Evolutionary conservation across 2,329 filamentous ascomycete species (phyloP).

Genomic region (Hymenotorrendiella dingleyae): DNA sequence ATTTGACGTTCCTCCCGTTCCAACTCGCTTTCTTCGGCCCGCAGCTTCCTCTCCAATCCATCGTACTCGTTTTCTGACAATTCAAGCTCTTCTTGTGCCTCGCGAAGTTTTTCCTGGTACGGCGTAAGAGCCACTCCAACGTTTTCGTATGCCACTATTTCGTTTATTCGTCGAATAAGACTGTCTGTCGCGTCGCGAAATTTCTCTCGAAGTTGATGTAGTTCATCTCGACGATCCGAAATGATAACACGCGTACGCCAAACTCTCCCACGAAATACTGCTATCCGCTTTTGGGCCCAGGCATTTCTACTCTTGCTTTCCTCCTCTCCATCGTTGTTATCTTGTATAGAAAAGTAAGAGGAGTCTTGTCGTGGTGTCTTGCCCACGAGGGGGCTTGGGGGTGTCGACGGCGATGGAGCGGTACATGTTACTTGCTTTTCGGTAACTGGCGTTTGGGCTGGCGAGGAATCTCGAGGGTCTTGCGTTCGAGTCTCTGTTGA

Average conservation of each 20-base stretch:
- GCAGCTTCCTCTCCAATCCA: conserved; percentile 12
- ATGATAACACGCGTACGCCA: conserved; percentile 12
- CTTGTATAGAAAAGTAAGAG: conserved; percentile 14
- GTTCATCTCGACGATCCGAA: conserved; percentile 8
- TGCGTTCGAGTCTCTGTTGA: too few relatives aligned
- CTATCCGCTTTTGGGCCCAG: conserved; percentile 16
- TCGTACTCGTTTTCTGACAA: conserved; percentile 16
- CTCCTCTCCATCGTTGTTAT: conserved; percentile 3
- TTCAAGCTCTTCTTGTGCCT: conserved; percentile 16
- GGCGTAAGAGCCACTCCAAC: conserved; percentile 8
- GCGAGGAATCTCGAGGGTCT: too few relatives aligned
- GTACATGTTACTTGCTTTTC: conserved; percentile 1
- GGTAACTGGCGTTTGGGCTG: too few relatives aligned
- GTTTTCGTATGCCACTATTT: conserved; percentile 12
- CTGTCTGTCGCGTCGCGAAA: conserved; percentile 11
- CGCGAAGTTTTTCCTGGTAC: conserved; percentile 14
- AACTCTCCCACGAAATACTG: conserved; percentile 15
- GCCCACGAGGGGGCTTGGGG: background rate
- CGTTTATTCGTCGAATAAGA: conserved; percentile 13
- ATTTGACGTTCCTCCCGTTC: conserved; percentile 21
- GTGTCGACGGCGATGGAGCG: background rate
- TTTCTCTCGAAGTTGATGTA: conserved; percentile 11
- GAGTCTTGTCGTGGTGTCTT: conserved; percentile 15
- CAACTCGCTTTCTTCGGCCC: conserved; percentile 15
- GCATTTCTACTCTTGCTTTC: conserved; percentile 11